These are phyloP conservation scores for Pilobolus umbonatus DNA, from an alignment of 192 early-diverging fungal species.

Conservation along the genomic window DNA sequence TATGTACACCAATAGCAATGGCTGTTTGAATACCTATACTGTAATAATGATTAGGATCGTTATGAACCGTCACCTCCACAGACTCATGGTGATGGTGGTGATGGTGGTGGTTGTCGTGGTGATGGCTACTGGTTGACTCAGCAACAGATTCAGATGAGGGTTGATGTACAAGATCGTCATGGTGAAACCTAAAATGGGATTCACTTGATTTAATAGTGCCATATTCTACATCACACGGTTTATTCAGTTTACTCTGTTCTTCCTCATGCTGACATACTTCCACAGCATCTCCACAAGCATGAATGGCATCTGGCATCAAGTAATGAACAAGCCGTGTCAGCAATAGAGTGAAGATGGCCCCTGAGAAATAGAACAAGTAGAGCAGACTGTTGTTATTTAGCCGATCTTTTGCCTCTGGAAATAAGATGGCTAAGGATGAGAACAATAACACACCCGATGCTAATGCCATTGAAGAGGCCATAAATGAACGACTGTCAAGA, in stretches of 20 bases:
- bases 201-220: conserved; percentile 14
- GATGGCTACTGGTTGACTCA: not conserved
- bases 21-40: conserved; percentile 51
- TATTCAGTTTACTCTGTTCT: not conserved
- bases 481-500: conserved; percentile 13
- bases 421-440: conserved; percentile 26
- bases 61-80: not conserved
- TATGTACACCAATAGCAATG: conserved; percentile 49
- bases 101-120: not conserved
- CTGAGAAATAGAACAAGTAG: conserved; percentile 21
- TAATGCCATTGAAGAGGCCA: conserved; percentile 23
- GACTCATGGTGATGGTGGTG: conserved; percentile 2
- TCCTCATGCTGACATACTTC: not conserved
- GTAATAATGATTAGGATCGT: conserved; percentile 9
- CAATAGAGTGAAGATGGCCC: conserved; percentile 17
- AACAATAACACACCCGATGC: conserved; percentile 29
- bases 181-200: conserved; percentile 26
- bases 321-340: conserved; percentile 21
- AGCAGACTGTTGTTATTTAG: not conserved
- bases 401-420: conserved; percentile 22
- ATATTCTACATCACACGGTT: conserved; percentile 16
- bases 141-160: not conserved
- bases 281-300: conserved; percentile 17
- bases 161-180: conserved; percentile 2
- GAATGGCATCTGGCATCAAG: conserved; percentile 25